phyloP scores from a whole-genome alignment of 2,329 filamentous ascomycete genomes.

The Juglanconis juglandina region DNA sequence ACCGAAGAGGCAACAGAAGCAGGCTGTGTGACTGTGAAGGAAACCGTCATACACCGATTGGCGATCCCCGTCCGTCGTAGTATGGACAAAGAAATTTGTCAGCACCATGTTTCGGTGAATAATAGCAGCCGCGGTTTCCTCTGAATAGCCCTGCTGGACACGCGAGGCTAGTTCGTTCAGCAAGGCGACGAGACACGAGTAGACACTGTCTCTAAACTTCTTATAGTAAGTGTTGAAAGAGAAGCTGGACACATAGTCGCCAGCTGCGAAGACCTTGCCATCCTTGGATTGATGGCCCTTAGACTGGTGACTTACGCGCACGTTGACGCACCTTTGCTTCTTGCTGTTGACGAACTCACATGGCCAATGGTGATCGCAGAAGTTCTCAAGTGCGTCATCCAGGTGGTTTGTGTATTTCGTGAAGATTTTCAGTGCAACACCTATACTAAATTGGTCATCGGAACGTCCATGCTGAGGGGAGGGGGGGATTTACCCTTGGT shows the following conservation, averaged over 20 bases:
- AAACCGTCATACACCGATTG: background rate
- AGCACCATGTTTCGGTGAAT: constrained; percentile 26
- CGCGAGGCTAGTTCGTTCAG: constrained; percentile 20
- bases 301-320: constrained; percentile 29
- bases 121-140: constrained; percentile 21
- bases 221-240: constrained; percentile 26
- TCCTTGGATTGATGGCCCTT: constrained; percentile 43
- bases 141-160: constrained; percentile 1
- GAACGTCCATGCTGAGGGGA: too few relatives aligned
- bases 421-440: constrained; percentile 31
- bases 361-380: constrained; percentile 42
- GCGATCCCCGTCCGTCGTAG: constrained; percentile 19
- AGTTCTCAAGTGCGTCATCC: constrained; percentile 40
- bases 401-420: constrained; percentile 39
- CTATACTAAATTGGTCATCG: background rate
- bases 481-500: constrained; percentile 22
- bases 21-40: constrained; percentile 38
- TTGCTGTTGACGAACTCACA: constrained; percentile 33
- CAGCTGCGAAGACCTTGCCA: constrained; percentile 40
- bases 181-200: constrained; percentile 26
- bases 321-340: constrained; percentile 35
- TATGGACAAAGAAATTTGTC: constrained; percentile 32
- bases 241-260: constrained; percentile 37
- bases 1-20: constrained; percentile 43
- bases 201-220: constrained; percentile 26